These are phyloP conservation scores for Isabelozyma heimii DNA, from an alignment of 805 yeast genomes.

Conservation along the genomic window DNA sequence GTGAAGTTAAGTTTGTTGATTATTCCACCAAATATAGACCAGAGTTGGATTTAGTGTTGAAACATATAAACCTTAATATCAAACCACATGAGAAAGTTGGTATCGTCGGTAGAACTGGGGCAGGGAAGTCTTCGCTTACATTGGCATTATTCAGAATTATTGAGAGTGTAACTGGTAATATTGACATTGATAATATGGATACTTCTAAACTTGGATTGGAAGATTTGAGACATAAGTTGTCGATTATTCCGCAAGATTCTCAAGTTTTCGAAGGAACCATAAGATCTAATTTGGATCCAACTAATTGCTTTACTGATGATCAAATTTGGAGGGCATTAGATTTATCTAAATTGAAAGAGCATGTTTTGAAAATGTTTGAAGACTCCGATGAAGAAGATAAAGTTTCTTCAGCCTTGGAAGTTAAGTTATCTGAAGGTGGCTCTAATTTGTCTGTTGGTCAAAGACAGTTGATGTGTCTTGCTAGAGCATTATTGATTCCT, in stretches of 20 bases:
- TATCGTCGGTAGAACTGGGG: slow-evolving; percentile 47
- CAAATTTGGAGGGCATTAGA: slow-evolving; percentile 42
- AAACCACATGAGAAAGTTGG: slow-evolving; percentile 41
- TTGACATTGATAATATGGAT: slow-evolving; percentile 32
- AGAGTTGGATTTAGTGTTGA: slow-evolving; percentile 42
- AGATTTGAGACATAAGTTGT: slow-evolving; percentile 41
- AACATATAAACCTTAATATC: slow-evolving; percentile 33
- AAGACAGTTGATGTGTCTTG: slow-evolving; percentile 66
- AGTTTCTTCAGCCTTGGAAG: slow-evolving; percentile 28
- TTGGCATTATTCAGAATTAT: slow-evolving; percentile 43
- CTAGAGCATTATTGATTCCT: slow-evolving; percentile 69
- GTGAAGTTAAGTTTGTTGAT: slow-evolving; percentile 33
- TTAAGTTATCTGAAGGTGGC: slow-evolving; percentile 43
- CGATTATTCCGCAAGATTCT: slow-evolving; percentile 46
- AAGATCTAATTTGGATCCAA: slow-evolving; percentile 42
- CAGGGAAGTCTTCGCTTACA: slow-evolving; percentile 45
- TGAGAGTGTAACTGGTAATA: slow-evolving; percentile 36
- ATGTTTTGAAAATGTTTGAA: slow-evolving; percentile 35
- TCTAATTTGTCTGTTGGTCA: slow-evolving; percentile 52
- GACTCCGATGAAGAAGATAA: slow-evolving; percentile 13
- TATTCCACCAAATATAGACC: slow-evolving; percentile 45
- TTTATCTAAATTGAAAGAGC: slow-evolving; percentile 41
- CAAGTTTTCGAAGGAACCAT: slow-evolving; percentile 45
- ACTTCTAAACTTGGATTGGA: slow-evolving; percentile 37
- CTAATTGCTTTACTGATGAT: slow-evolving; percentile 31